phyloP scores from a whole-genome alignment of 345 rosid genomes.

The Geranium rotundifolium region DNA sequence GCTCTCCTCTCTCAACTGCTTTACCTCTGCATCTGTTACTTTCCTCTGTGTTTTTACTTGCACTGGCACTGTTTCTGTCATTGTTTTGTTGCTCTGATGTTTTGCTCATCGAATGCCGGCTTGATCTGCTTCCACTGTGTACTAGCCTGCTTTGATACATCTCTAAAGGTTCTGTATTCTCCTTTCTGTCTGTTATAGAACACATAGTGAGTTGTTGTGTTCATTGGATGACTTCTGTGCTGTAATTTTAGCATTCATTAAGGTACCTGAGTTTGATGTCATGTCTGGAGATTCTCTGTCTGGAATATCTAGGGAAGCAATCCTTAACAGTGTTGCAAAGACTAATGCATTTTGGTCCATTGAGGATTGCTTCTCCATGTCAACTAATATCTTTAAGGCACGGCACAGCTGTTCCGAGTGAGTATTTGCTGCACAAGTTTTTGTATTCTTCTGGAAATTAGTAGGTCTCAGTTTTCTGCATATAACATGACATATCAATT shows the following conservation, averaged over 20 bases:
- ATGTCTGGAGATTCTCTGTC: constrained; percentile 6
- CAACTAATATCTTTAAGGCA: constrained; percentile 21
- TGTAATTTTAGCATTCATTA: not conserved
- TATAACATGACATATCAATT: not conserved
- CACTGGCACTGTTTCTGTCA: not conserved
- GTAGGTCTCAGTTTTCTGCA: not conserved
- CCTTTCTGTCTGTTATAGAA: constrained; percentile 13
- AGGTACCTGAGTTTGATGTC: constrained; percentile 13
- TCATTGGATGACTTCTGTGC: not conserved
- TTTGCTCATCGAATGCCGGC: not conserved
- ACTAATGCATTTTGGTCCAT: constrained; percentile 17
- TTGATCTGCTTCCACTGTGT: not conserved
- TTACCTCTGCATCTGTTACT: constrained; percentile 6
- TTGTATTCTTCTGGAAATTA: not conserved
- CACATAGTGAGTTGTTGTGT: not conserved
- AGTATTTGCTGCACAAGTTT: constrained; percentile 13
- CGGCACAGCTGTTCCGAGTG: constrained; percentile 17
- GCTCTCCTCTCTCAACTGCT: constrained; percentile 9
- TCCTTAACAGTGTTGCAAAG: constrained; percentile 20
- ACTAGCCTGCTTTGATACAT: constrained; percentile 1
- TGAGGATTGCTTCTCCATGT: constrained; percentile 18
- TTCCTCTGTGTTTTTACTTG: constrained; percentile 6
- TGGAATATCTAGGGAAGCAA: constrained; percentile 14
- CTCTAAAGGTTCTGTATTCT: constrained; percentile 3
- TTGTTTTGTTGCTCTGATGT: not conserved